Evolutionary conservation across 441 rosid genomes (phyloP), one percentile per base, ranked within the genome.

Genomic region (Sinapis alba): DNA sequence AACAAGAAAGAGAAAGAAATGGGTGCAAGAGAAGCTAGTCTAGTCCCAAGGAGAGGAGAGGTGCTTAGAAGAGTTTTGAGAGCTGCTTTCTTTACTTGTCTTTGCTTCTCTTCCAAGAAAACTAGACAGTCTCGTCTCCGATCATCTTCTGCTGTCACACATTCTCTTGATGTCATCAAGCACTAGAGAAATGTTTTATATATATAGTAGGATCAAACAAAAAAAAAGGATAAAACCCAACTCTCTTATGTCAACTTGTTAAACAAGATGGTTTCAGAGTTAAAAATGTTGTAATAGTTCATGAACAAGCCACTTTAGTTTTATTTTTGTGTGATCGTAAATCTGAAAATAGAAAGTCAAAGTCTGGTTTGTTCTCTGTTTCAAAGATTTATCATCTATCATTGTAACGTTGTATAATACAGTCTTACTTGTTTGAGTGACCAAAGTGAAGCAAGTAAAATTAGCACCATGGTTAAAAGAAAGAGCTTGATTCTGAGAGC

Each of bases 1-100:
- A 26, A 2, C 11, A 26, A 43, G 20, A 58, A 19, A 62, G 26
- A 59, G 27, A 41, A 5, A 59, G 21, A 43, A 58, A 74, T 75
- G 82, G 58, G 20, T 58, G 72, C 23, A 38, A 16, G 20, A 58
- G 79, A 70, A 61, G 85, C 86, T 27, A 74, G 85, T 71, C 62
- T 78, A 84, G 76, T 86, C 58, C 92, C 92, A 9, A 66, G 65
- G 65, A 79, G 92, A 9, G 92, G 92, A 62, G 38, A 23, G 56
- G 90, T 88, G 12, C 81, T 86, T 1, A 86, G n/a, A 72, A 80
- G 53, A 8, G 71, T 66, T 41, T 21, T 86, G 24, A 80, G 65
- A 57, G 62, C 21, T 43, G 68, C 67, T 5, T 65, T 83, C 79
- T 63, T 32, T 65, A 6, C 61, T 61, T 70, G 76, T 53, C 56